Evolutionary conservation across 2,329 filamentous ascomycete species (phyloP).

Genomic region (Fusarium subglutinans): DNA sequence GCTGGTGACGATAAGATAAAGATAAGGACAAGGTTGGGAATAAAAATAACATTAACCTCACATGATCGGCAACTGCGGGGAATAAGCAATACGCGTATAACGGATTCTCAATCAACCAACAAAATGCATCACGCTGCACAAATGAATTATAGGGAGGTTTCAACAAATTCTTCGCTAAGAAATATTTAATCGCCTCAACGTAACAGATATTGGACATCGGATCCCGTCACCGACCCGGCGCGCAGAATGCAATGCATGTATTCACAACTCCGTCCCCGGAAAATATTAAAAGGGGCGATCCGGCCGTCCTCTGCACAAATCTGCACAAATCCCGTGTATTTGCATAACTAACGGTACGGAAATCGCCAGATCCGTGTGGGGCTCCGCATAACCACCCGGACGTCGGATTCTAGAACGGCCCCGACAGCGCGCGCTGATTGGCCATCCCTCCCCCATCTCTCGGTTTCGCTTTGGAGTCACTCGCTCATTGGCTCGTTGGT

Average conservation of each 20-base stretch:
- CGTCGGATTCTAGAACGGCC: background rate
- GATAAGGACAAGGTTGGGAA: background rate
- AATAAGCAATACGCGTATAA: background rate
- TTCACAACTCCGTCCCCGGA: background rate
- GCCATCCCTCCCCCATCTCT: background rate
- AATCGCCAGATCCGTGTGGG: slow-evolving; percentile 7
- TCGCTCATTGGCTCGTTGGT: background rate
- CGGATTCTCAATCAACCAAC: background rate
- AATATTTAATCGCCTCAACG: fast-evolving
- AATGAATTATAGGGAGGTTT: fast-evolving
- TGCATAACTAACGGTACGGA: slow-evolving; percentile 27
- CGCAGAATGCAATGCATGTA: fast-evolving
- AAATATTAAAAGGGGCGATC: background rate
- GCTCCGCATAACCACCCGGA: slow-evolving; percentile 13
- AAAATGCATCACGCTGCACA: background rate
- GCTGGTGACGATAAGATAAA: background rate
- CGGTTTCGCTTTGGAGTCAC: background rate
- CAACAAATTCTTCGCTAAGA: fast-evolving
- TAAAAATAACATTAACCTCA: background rate
- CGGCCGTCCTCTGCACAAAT: background rate
- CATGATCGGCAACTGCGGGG: background rate
- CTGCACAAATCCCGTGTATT: background rate
- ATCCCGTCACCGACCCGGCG: fast-evolving
- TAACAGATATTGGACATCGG: fast-evolving
- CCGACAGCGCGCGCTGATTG: background rate